phyloP scores from a whole-genome alignment of 2,329 filamentous ascomycete genomes.

The Decorospora gaudefroyi region DNA sequence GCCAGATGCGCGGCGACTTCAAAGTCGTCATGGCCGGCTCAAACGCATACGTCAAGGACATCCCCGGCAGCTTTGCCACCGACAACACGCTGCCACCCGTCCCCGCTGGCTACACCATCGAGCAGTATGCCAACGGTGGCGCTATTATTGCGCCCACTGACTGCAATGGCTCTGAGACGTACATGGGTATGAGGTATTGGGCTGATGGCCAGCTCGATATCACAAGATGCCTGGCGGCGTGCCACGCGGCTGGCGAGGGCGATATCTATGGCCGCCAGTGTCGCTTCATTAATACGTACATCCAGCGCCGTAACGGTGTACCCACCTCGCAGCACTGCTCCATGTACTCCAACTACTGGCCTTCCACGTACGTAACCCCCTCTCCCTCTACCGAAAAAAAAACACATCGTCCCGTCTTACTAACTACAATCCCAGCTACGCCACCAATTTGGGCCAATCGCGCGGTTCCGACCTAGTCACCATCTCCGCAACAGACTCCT shows the following conservation, averaged over 20 bases:
- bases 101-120: constrained; percentile 13
- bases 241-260: constrained; percentile 12
- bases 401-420: neutral
- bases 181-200: constrained; percentile 27
- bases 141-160: constrained; percentile 41
- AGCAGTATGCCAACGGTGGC: constrained; percentile 15
- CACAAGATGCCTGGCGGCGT: constrained; percentile 37
- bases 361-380: constrained; percentile 1
- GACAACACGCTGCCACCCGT: neutral
- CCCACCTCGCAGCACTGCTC: constrained; percentile 35
- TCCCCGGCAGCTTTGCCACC: neutral
- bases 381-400: no score
- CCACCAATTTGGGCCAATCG: constrained; percentile 12
- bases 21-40: constrained; percentile 22
- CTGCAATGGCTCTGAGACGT: constrained; percentile 34
- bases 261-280: constrained; percentile 25
- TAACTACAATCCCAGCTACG: constrained; percentile 1
- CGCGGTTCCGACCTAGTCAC: neutral
- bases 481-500: constrained; percentile 7
- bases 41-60: constrained; percentile 27
- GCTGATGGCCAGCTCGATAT: constrained; percentile 38
- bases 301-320: constrained; percentile 32
- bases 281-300: constrained; percentile 44
- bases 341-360: constrained; percentile 15
- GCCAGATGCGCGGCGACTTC: constrained; percentile 29